Evolutionary conservation across 2,329 filamentous ascomycete species (phyloP), one percentile per base, ranked within the genome.

Genomic region (Alternaria gansuensis): DNA sequence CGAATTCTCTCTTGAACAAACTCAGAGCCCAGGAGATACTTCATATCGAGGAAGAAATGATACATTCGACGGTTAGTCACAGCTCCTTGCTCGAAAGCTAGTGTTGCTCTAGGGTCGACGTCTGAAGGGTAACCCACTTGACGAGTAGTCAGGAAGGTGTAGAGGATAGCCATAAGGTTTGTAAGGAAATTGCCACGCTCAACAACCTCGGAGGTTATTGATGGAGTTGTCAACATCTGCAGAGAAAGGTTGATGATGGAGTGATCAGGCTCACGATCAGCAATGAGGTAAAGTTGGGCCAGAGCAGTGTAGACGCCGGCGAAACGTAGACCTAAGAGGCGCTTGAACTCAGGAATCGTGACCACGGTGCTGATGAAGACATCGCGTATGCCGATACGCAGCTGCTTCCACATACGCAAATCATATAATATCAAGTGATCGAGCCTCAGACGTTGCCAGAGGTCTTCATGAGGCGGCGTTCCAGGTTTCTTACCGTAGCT

Each of bases 191-290:
- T 99, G 28, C 93, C 94, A 44, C 93, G 87, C 71, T 97, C 91
- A 8, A 99, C 92, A 49, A 98, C 91, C 78, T 99, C 96, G 43
- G 93, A 91, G 0, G 94, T 98, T 66, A 99, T 98, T 0, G 94
- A 96, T 2, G 95, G 93, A 0, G 95, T 97, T 0, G 95, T 99
- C 62, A 99, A 82, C 87, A 99, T 96, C 75, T 99, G 95, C 29
- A 98, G 82, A 4, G 94, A 98, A 36, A 99, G 86, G 74, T 97
- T 97, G 82, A 99, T 97, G 73, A 99, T 98, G 10, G 94, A 98
- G 77, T 98, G 94, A 72, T 99, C 95, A 2, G 95, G 95, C 76
- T 99, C 95, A 64, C 95, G 86, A 74, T 99, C 95, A 13, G 94
- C 94, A 65, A 99, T 95, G 29, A 99, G 85, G 75, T 98, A 99